These are phyloP conservation scores for Magnaporthales sp. DNA, from an alignment of 2,329 filamentous ascomycete genomes.

Conservation along the genomic window DNA sequence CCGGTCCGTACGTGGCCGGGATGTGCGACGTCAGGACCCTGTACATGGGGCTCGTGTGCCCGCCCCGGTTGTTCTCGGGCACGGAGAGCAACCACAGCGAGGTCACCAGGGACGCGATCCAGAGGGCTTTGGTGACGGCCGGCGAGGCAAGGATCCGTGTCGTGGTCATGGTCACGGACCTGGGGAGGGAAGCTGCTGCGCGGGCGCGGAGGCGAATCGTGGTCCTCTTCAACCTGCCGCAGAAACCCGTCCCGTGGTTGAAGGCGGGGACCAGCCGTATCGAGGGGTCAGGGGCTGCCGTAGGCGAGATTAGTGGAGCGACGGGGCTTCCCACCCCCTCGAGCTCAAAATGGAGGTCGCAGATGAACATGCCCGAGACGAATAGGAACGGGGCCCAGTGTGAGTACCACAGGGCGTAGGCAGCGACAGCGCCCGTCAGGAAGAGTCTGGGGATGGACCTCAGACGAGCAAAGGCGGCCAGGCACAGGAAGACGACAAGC, in stretches of 20 bases:
- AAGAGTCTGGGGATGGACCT: slow-evolving; percentile 10
- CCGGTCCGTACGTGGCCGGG: slow-evolving; percentile 10
- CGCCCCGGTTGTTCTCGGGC: slow-evolving; percentile 14
- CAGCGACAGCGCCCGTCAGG: slow-evolving; percentile 6
- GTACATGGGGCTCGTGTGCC: slow-evolving; percentile 14
- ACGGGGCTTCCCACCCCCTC: slow-evolving; percentile 7
- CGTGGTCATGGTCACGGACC: background rate
- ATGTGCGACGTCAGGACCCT: slow-evolving; percentile 12
- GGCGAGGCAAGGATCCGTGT: background rate
- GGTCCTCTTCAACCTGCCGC: background rate
- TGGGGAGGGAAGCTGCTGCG: background rate
- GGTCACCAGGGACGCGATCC: background rate
- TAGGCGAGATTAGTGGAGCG: background rate
- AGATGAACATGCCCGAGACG: slow-evolving; percentile 21
- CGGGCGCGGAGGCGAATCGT: background rate
- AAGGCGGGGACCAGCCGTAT: slow-evolving; percentile 8
- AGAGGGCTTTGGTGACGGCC: background rate
- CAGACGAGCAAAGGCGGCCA: slow-evolving; percentile 20
- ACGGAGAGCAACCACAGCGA: slow-evolving; percentile 7
- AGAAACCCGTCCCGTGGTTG: background rate
- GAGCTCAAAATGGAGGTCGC: slow-evolving; percentile 18
- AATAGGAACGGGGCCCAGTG: slow-evolving; percentile 21
- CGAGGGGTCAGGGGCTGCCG: background rate
- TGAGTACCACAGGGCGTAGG: slow-evolving; percentile 13
- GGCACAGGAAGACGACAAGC: slow-evolving; percentile 23